Conservation (phyloP, 495 filamentous ascomycete genomes). For the Aspergillus campestris region DNA sequence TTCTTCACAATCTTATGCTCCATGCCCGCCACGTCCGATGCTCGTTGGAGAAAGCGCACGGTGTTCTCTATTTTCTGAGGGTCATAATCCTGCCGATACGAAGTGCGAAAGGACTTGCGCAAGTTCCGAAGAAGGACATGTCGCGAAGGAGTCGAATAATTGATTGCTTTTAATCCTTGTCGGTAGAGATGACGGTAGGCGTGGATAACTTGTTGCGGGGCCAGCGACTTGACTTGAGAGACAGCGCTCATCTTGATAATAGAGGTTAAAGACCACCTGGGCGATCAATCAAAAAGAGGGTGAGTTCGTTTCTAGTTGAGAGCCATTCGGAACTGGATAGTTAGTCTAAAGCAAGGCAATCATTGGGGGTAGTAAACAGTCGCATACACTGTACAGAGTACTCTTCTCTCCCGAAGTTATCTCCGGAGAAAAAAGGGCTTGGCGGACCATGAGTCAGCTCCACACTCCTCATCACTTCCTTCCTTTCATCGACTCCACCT, state of each 20-base stretch:
- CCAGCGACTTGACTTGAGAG: not conserved
- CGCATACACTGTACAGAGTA: too few relatives aligned
- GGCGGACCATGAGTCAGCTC: too few relatives aligned
- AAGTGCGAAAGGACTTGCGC: constrained; percentile 61
- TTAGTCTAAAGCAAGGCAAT: too few relatives aligned
- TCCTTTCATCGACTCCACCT: not conserved
- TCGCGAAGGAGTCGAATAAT: constrained; percentile 70
- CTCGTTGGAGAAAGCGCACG: constrained; percentile 64
- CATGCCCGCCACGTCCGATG: constrained; percentile 53
- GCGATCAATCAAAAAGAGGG: not conserved
- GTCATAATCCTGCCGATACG: constrained; percentile 44
- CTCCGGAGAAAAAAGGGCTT: too few relatives aligned
- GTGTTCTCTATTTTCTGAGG: constrained; percentile 59
- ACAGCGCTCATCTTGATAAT: too few relatives aligned
- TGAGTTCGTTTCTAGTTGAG: too few relatives aligned
- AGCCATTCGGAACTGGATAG: too few relatives aligned
- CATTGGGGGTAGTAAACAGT: too few relatives aligned
- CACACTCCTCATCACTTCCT: not conserved
- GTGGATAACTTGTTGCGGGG: constrained; percentile 44
- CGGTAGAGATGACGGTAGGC: constrained; percentile 78
- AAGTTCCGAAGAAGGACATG: constrained; percentile 56
- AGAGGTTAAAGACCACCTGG: constrained; percentile 1
- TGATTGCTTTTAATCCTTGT: constrained; percentile 64
- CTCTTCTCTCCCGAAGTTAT: too few relatives aligned
- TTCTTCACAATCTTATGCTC: constrained; percentile 80